Percentiles rank a stretch among this genome's conserved stretches.
Evolutionary conservation across 2,329 filamentous ascomycete species (phyloP).

Genomic region (Neonectria hederae): DNA sequence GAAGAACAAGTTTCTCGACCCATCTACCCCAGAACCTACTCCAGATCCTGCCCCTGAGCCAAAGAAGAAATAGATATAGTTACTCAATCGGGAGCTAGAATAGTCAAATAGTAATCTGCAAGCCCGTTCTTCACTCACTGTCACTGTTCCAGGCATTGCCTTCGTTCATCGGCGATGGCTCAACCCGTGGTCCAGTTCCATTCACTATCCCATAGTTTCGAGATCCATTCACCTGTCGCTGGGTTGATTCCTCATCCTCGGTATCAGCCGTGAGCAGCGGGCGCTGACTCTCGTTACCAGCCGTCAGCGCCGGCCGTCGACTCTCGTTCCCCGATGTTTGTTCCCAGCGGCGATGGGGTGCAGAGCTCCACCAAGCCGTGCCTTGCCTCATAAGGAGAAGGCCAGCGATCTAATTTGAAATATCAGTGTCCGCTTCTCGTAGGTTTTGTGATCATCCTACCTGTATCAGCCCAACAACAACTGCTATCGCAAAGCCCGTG

Average conservation of each 20-base stretch:
- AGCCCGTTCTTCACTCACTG: background rate
- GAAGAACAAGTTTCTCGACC: background rate
- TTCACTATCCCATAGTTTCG: constrained; percentile 34
- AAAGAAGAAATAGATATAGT: background rate
- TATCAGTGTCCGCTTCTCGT: background rate
- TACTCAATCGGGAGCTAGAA: background rate
- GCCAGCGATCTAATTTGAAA: constrained; percentile 42
- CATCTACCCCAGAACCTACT: background rate
- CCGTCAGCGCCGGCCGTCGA: constrained; percentile 40
- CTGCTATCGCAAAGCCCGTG: constrained; percentile 63
- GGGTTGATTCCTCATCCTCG: constrained; percentile 36
- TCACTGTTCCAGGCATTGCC: constrained; percentile 40
- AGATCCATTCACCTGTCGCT: constrained; percentile 18
- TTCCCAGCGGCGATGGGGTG: constrained; percentile 14
- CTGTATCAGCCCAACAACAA: constrained; percentile 65
- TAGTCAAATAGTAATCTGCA: background rate
- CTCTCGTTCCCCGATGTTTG: constrained; percentile 28
- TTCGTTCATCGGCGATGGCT: constrained; percentile 40
- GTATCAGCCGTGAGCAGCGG: constrained; percentile 45
- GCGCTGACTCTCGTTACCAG: constrained; percentile 36
- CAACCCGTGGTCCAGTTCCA: constrained; percentile 37
- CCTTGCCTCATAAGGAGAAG: constrained; percentile 45
- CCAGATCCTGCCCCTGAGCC: background rate
- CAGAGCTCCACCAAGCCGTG: constrained; percentile 45
- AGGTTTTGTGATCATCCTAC: constrained; percentile 48